Evolutionary conservation across 208 protist genomes (phyloP), one percentile per base, ranked within the genome.

Genomic region (Leishmania guyanensis): DNA sequence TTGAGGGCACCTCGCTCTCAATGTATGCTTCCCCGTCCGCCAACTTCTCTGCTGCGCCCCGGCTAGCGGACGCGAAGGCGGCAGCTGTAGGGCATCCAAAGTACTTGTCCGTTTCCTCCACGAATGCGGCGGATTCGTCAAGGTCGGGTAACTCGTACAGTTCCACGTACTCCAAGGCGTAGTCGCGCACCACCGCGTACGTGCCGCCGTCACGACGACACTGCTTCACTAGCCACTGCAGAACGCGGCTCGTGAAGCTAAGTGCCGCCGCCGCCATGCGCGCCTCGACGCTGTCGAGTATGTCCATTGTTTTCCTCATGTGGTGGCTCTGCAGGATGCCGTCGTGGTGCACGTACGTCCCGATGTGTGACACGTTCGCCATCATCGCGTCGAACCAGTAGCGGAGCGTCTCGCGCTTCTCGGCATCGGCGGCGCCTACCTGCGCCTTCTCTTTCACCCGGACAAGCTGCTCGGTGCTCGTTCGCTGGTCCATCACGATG

Each of bases 381-480:
- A 96, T 83, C 62, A 90, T 95, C 12, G 93, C 92, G 64, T 96
- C 89, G 75, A 97, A 97, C 93, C 94, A 97, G 83, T 81, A 90
- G 68, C 82, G 84, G 39, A 97, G 84, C 8, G 82, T 77, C 20
- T 94, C 91, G 14, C 86, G 89, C 75, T 93, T 90, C 73, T 94
- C 85, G 33, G 65, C 58, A 58, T 85, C 81, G 5, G 56, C 71
- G 36, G 79, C 43, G 70, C 76, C n/a, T 56, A 46, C n/a, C 43
- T 73, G 50, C 29, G 70, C 79, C 26, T 77, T 60, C 56, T 93
- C 91, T 71, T 90, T 83, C 20, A 97, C 51, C 39, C 87, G 86
- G 50, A 97, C 66, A 39, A 97, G 86, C 75, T 92, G 88, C 84
- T 96, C 91, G 46, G 79, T 92, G 81, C 88, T 91, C 75, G 87